Conservation (phyloP, 2,329 filamentous ascomycete genomes). For the Bipolaris cookei region DNA sequence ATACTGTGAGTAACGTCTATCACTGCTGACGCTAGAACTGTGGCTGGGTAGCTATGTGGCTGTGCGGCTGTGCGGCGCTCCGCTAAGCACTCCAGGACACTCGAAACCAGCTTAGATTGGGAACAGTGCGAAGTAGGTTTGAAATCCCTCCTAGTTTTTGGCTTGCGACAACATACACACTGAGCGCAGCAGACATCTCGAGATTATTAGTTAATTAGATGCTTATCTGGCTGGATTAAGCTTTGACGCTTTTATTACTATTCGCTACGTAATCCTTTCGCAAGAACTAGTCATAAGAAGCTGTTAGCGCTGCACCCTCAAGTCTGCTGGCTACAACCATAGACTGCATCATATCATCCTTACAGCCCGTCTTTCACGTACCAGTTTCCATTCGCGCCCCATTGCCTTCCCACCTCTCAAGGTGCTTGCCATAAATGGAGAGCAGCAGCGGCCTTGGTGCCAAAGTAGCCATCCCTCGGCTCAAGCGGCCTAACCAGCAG, state of each 20-base stretch:
- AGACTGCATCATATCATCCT: neutral
- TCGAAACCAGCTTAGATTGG: neutral
- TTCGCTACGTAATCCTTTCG: neutral
- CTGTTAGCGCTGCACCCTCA: neutral
- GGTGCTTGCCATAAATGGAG: neutral
- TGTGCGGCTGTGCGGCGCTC: too few relatives aligned
- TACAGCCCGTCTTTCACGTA: neutral
- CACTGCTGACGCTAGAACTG: too few relatives aligned
- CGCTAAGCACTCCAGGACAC: too few relatives aligned
- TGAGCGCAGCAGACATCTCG: neutral
- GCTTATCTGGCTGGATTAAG: neutral
- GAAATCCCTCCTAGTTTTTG: neutral
- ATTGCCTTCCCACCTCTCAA: neutral
- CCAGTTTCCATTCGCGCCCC: neutral
- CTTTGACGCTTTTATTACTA: neutral
- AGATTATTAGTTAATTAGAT: neutral
- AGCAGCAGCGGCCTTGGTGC: neutral
- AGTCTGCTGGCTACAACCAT: neutral
- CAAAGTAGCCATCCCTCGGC: neutral
- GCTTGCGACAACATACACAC: neutral
- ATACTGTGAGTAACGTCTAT: too few relatives aligned
- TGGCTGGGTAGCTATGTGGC: too few relatives aligned
- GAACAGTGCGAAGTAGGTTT: neutral
- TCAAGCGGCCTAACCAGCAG: neutral
- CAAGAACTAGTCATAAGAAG: neutral